Percentiles rank a stretch among this genome's conserved stretches.
Evolutionary conservation across 2,329 filamentous ascomycete species (phyloP).

Genomic region (Pseudogymnoascus sp.): DNA sequence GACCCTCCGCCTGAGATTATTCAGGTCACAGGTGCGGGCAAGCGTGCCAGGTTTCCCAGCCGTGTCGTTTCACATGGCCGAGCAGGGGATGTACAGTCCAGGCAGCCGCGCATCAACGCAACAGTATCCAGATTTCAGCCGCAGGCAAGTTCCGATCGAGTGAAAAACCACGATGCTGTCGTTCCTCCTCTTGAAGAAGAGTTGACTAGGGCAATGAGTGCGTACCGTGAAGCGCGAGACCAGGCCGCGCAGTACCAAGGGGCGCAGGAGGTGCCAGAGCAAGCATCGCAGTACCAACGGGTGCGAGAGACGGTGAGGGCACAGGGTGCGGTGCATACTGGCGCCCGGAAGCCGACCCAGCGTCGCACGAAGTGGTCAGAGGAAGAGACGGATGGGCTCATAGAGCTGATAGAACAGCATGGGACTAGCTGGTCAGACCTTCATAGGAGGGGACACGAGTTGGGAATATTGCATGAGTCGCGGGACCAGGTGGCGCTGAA

Average conservation of each 20-base stretch:
- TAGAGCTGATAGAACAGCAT: constrained; percentile 39
- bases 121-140: neutral
- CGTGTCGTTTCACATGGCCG: neutral
- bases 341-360: constrained; percentile 9
- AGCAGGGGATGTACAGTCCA: neutral
- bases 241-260: neutral
- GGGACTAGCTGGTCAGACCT: constrained; percentile 43
- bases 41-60: neutral
- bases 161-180: neutral
- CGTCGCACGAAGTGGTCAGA: constrained; percentile 30
- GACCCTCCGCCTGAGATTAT: neutral
- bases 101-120: neutral
- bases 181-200: neutral
- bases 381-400: constrained; percentile 37
- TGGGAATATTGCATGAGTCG: constrained; percentile 23
- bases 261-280: neutral
- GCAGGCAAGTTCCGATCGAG: neutral
- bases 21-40: neutral
- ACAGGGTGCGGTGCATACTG: neutral
- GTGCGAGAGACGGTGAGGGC: neutral
- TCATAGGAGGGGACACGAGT: constrained; percentile 25
- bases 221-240: constrained; percentile 13
- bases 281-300: neutral
- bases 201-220: neutral
- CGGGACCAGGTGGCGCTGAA: constrained; percentile 45